Percentiles rank a stretch among this genome's conserved stretches.
These are phyloP conservation scores for Mytilinidion resinicola DNA, from an alignment of 495 filamentous ascomycete species.

Conservation along the genomic window DNA sequence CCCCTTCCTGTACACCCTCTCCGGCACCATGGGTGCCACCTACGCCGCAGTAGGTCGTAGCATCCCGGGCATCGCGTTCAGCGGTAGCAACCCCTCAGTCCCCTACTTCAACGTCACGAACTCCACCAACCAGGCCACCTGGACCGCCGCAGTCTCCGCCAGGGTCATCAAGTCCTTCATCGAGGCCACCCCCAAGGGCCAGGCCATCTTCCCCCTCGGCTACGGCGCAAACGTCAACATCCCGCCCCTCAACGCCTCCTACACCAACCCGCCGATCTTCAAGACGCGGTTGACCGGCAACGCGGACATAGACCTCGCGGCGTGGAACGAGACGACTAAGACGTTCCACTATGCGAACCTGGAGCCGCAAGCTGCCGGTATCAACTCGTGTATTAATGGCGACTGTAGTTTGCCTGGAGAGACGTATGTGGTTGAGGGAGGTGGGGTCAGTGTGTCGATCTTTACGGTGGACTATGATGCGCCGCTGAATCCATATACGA, in stretches of 20 bases:
- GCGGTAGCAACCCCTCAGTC: slow-evolving; percentile 22
- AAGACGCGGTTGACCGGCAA: slow-evolving; percentile 32
- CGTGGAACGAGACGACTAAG: slow-evolving; percentile 31
- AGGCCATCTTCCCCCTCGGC: slow-evolving; percentile 34
- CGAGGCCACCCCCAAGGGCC: slow-evolving; percentile 23
- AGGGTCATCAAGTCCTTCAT: slow-evolving; percentile 34
- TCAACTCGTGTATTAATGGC: slow-evolving; percentile 33
- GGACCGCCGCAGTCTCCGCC: slow-evolving; percentile 30
- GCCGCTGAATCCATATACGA: not conserved
- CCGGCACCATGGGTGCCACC: slow-evolving; percentile 37
- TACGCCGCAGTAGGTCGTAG: slow-evolving; percentile 38
- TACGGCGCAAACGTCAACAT: slow-evolving; percentile 40
- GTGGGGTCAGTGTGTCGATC: slow-evolving; percentile 31
- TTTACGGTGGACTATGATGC: slow-evolving; percentile 41
- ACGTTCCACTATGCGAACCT: slow-evolving; percentile 31
- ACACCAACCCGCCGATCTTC: slow-evolving; percentile 32
- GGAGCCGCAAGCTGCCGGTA: slow-evolving; percentile 5
- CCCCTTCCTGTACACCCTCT: slow-evolving; percentile 37
- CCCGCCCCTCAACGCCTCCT: slow-evolving; percentile 28
- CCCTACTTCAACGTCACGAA: slow-evolving; percentile 31
- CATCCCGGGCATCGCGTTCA: slow-evolving; percentile 39
- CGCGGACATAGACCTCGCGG: slow-evolving; percentile 22
- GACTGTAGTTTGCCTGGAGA: slow-evolving; percentile 36
- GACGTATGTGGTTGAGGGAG: slow-evolving; percentile 26
- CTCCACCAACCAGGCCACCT: slow-evolving; percentile 10